A percentile compares a stretch with the other conserved stretches of the same genome.
Evolutionary conservation across 768 basidiomycete species (phyloP).

Genomic region (Mycena crocata): DNA sequence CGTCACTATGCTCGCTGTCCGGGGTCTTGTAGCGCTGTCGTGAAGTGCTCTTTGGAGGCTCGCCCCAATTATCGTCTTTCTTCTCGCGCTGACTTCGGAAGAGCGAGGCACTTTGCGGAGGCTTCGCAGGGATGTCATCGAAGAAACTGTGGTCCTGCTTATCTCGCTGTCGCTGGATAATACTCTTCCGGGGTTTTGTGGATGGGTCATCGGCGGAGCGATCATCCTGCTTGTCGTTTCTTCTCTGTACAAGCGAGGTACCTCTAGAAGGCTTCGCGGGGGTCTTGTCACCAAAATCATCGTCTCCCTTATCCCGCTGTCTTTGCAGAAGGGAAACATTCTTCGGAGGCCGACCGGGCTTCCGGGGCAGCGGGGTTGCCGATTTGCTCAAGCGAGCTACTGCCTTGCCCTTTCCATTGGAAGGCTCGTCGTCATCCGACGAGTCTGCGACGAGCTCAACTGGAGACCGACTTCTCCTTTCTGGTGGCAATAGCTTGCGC

Average conservation of each 20-base stretch:
- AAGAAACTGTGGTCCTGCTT: too few relatives aligned
- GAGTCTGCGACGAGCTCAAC: neutral
- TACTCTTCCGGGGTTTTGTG: too few relatives aligned
- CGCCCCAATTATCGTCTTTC: neutral
- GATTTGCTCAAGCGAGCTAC: neutral
- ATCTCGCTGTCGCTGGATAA: too few relatives aligned
- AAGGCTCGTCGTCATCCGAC: neutral
- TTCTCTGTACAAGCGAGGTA: too few relatives aligned
- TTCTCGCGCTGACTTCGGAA: neutral
- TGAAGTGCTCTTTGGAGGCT: too few relatives aligned
- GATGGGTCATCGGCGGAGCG: too few relatives aligned
- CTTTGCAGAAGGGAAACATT: neutral
- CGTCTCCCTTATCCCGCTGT: neutral
- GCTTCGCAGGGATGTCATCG: too few relatives aligned
- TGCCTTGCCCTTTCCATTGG: conserved; percentile 18
- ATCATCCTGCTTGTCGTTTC: too few relatives aligned
- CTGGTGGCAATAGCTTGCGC: conserved; percentile 1
- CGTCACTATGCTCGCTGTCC: too few relatives aligned
- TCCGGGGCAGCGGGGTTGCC: neutral
- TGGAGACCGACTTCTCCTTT: too few relatives aligned
- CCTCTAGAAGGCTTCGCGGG: too few relatives aligned
- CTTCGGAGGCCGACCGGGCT: neutral
- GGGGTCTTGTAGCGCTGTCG: too few relatives aligned
- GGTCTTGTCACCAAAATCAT: neutral
- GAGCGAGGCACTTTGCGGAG: neutral